phyloP scores from a whole-genome alignment of 139 green algal species.

The Chlorokybus atmophyticus region DNA sequence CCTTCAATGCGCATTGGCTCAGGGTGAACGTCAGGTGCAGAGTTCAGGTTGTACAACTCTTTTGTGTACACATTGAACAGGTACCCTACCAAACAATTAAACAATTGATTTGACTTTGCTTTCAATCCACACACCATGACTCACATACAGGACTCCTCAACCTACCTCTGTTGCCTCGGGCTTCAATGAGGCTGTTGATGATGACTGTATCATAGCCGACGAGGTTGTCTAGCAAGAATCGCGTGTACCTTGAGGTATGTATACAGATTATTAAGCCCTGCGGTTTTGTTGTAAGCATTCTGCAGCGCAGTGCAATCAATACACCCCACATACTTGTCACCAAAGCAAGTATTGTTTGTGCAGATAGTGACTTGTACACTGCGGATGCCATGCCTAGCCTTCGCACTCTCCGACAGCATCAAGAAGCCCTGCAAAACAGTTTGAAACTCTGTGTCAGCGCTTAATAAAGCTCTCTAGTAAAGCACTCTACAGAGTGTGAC shows the following conservation, averaged over 20 bases:
- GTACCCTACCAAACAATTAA: slow-evolving; percentile 11
- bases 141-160: too few species aligned
- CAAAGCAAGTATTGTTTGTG: slow-evolving; percentile 19
- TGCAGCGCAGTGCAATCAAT: slow-evolving; percentile 2
- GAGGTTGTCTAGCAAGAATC: slow-evolving; percentile 27
- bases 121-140: too few species aligned
- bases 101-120: too few species aligned
- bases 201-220: slow-evolving; percentile 28
- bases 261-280: not conserved
- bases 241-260: slow-evolving; percentile 8
- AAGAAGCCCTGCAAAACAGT: slow-evolving; percentile 18
- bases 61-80: slow-evolving; percentile 31
- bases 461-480: not conserved
- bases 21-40: not conserved
- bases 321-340: slow-evolving; percentile 8
- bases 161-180: slow-evolving; percentile 14
- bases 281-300: slow-evolving; percentile 5
- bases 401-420: slow-evolving; percentile 16
- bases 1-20: too few species aligned
- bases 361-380: slow-evolving; percentile 18
- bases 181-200: slow-evolving; percentile 25
- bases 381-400: not conserved
- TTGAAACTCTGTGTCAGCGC: not conserved
- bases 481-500: too few species aligned
- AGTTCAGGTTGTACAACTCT: slow-evolving; percentile 32